Percentiles rank a stretch among this genome's conserved stretches.
phyloP scores from a whole-genome alignment of 148 eudicot genomes.

The Camellia lanceoleosa region DNA sequence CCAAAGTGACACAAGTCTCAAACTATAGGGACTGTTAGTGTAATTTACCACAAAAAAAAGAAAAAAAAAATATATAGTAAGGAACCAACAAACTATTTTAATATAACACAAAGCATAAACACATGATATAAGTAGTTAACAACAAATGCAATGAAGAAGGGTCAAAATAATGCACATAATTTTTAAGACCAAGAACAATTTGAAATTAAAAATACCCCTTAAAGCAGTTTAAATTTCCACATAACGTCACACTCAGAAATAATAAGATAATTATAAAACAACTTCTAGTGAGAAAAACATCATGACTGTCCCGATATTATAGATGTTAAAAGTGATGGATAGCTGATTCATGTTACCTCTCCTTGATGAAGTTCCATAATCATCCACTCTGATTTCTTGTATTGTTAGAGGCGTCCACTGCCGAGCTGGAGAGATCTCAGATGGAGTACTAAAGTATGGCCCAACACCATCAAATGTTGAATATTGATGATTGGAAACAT shows the following conservation, averaged over 20 bases:
- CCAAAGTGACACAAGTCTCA: too few species aligned
- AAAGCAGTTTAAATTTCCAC: not conserved
- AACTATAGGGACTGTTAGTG: too few species aligned
- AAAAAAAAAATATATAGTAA: not conserved
- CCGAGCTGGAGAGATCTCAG: constrained; percentile 60
- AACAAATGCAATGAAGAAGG: not conserved
- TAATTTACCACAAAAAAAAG: too few species aligned
- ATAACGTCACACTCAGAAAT: not conserved
- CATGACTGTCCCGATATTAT: not conserved
- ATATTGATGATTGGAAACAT: constrained; percentile 51
- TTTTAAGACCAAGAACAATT: not conserved
- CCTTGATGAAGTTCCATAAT: constrained; percentile 50
- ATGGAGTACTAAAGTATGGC: constrained; percentile 76
- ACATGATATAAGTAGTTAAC: not conserved
- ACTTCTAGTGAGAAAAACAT: not conserved
- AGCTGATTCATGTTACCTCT: constrained; percentile 41
- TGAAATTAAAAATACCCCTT: not conserved
- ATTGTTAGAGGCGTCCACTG: constrained; percentile 82
- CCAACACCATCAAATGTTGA: constrained; percentile 63
- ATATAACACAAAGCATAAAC: not conserved
- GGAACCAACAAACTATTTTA: not conserved
- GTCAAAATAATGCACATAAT: not conserved
- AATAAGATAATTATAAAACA: not conserved
- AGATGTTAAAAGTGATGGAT: constrained; percentile 9
- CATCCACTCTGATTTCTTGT: constrained; percentile 71